phyloP scores from a whole-genome alignment of 805 yeast genomes.

The Metschnikowia drakensbergensis region DNA sequence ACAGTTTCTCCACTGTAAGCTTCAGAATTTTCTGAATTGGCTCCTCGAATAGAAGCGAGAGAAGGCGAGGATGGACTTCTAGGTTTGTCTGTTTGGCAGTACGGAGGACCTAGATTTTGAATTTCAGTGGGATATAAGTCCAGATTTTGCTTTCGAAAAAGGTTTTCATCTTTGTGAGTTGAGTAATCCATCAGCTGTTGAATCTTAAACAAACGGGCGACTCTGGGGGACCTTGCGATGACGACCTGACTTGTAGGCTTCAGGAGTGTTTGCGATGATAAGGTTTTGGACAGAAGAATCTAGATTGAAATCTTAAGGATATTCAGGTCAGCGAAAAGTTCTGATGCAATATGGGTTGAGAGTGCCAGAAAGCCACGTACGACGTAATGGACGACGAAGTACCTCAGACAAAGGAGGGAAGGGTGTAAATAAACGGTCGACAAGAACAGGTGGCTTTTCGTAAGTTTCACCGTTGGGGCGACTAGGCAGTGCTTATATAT shows the following conservation, averaged over 20 bases:
- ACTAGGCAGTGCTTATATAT: not conserved
- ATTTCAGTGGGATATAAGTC: not conserved
- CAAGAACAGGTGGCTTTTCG: not conserved
- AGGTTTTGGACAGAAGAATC: not conserved
- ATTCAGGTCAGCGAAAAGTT: not conserved
- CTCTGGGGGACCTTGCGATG: not conserved
- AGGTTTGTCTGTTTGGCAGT: not conserved
- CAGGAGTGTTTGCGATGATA: not conserved
- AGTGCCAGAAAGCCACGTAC: not conserved
- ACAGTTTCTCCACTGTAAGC: slow-evolving; percentile 17
- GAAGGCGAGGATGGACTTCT: slow-evolving; percentile 17
- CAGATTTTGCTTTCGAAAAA: not conserved
- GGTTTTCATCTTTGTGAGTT: not conserved
- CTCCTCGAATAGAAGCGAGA: slow-evolving; percentile 12
- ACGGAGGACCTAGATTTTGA: slow-evolving; percentile 3
- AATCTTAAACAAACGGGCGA: not conserved
- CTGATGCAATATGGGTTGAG: not conserved
- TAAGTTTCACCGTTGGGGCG: not conserved
- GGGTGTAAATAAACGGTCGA: not conserved
- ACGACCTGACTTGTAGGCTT: not conserved
- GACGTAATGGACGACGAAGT: not conserved
- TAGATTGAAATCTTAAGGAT: not conserved
- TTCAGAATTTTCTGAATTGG: slow-evolving; percentile 16
- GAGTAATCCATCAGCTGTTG: slow-evolving; percentile 3
- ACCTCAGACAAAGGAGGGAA: not conserved